These are phyloP conservation scores for Geranomyces variabilis DNA, from an alignment of 192 early-diverging fungal genomes.

Conservation along the genomic window DNA sequence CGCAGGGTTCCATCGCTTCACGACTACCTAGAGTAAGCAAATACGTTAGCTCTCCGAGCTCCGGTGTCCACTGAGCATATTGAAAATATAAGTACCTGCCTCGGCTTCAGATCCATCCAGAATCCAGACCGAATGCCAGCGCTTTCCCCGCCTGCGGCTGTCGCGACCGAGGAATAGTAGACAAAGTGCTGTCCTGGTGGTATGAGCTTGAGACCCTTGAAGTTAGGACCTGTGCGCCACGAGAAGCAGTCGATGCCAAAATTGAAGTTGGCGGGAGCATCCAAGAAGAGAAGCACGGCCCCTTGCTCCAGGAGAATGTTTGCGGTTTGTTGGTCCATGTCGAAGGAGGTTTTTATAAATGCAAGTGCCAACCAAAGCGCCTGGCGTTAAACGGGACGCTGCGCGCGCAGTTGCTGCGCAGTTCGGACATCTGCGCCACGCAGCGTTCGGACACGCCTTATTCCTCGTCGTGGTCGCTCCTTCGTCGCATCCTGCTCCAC, in stretches of 20 bases:
- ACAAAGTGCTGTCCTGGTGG: constrained; percentile 94
- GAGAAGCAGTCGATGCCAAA: constrained; percentile 91
- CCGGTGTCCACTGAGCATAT: too few relatives aligned
- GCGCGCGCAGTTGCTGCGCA: too few relatives aligned
- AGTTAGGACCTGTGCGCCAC: constrained; percentile 88
- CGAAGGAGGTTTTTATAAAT: too few relatives aligned
- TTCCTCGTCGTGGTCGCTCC: too few relatives aligned
- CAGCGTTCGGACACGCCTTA: too few relatives aligned
- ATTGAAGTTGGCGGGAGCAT: constrained; percentile 76
- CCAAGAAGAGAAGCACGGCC: constrained; percentile 78
- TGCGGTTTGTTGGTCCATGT: constrained; percentile 82
- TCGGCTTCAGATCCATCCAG: constrained; percentile 67
- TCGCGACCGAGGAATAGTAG: constrained; percentile 68
- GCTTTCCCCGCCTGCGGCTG: constrained; percentile 32
- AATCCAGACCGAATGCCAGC: constrained; percentile 73
- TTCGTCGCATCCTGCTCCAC: too few relatives aligned
- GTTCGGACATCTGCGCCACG: too few relatives aligned
- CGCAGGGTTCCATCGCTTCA: constrained; percentile 76
- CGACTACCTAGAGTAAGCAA: constrained; percentile 63
- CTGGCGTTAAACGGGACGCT: too few relatives aligned
- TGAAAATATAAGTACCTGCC: too few relatives aligned
- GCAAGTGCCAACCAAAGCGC: too few relatives aligned
- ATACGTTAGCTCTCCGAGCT: neutral
- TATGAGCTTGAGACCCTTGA: constrained; percentile 91
- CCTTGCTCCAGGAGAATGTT: constrained; percentile 75